phyloP scores from a whole-genome alignment of 2,329 filamentous ascomycete species.

The Drechmeria coniospora region DNA sequence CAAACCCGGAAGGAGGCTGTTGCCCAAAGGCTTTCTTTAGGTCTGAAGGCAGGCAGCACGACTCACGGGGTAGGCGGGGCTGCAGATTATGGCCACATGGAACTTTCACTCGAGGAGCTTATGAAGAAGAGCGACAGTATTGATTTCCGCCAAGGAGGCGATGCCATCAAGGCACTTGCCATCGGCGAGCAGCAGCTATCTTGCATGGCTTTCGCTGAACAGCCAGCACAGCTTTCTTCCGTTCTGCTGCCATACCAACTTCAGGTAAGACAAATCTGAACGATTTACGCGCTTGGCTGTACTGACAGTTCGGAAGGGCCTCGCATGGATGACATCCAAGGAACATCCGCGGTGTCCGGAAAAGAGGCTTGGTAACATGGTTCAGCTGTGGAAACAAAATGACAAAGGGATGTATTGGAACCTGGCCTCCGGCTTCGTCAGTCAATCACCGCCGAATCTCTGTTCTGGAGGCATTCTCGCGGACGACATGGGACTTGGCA shows the following conservation, averaged over 20 bases:
- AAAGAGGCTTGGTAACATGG: constrained; percentile 37
- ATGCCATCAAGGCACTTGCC: constrained; percentile 55
- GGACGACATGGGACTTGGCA: constrained; percentile 87
- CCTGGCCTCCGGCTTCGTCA: constrained; percentile 43
- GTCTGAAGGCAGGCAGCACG: constrained; percentile 21
- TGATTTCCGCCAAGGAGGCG: constrained; percentile 47
- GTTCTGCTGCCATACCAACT: constrained; percentile 66
- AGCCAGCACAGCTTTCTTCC: constrained; percentile 50
- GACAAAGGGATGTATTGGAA: constrained; percentile 41
- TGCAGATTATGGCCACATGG: constrained; percentile 14
- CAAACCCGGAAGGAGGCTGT: constrained; percentile 38
- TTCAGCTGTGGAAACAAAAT: constrained; percentile 64
- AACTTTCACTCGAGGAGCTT: constrained; percentile 44
- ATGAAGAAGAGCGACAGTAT: constrained; percentile 51
- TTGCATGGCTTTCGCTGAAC: constrained; percentile 55
- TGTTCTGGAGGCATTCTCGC: constrained; percentile 69
- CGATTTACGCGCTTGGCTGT: background rate
- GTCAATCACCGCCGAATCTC: constrained; percentile 39
- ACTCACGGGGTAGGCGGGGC: constrained; percentile 20
- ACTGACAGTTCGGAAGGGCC: constrained; percentile 35
- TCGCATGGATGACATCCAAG: constrained; percentile 68
- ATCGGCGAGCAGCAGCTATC: constrained; percentile 54
- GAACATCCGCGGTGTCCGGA: constrained; percentile 54
- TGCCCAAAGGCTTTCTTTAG: constrained; percentile 29
- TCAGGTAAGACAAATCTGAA: constrained; percentile 23